Conservation (phyloP, 768 basidiomycete species). For the Hygrophorus russula region DNA sequence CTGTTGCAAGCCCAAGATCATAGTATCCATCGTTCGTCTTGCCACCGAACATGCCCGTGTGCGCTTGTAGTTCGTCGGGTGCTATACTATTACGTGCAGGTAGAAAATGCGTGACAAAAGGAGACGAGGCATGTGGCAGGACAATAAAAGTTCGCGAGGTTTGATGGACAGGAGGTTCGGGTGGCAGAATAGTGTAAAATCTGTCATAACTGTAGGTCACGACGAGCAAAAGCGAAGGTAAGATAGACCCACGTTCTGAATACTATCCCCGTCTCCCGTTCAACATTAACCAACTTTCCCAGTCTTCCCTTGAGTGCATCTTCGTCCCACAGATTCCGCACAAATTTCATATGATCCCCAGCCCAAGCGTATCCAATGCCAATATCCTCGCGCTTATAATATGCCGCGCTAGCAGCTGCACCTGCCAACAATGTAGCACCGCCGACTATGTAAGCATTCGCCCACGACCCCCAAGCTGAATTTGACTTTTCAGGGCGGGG, state of each 20-base stretch:
- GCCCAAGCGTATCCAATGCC: slow-evolving; percentile 62
- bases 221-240: neutral
- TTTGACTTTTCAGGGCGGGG: slow-evolving; percentile 9
- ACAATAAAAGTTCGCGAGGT: slow-evolving; percentile 67
- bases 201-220: slow-evolving; percentile 24
- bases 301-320: slow-evolving; percentile 48
- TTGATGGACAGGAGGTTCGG: slow-evolving; percentile 45
- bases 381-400: slow-evolving; percentile 71
- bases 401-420: slow-evolving; percentile 77
- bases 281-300: slow-evolving; percentile 47
- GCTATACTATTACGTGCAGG: slow-evolving; percentile 58
- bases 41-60: slow-evolving; percentile 80
- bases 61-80: slow-evolving; percentile 71
- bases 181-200: slow-evolving; percentile 71
- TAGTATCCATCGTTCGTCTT: slow-evolving; percentile 87
- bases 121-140: slow-evolving; percentile 47
- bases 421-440: slow-evolving; percentile 70
- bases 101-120: slow-evolving; percentile 40
- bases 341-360: slow-evolving; percentile 84
- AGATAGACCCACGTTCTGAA: slow-evolving; percentile 56
- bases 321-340: slow-evolving; percentile 79
- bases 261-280: slow-evolving; percentile 48
- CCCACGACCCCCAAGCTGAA: slow-evolving; percentile 51
- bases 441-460: slow-evolving; percentile 57
- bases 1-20: slow-evolving; percentile 62